Evolutionary conservation across 176 grass and related monocot genomes (phyloP), one percentile per base, ranked within the genome.

Genomic region (Triticum aestivum): DNA sequence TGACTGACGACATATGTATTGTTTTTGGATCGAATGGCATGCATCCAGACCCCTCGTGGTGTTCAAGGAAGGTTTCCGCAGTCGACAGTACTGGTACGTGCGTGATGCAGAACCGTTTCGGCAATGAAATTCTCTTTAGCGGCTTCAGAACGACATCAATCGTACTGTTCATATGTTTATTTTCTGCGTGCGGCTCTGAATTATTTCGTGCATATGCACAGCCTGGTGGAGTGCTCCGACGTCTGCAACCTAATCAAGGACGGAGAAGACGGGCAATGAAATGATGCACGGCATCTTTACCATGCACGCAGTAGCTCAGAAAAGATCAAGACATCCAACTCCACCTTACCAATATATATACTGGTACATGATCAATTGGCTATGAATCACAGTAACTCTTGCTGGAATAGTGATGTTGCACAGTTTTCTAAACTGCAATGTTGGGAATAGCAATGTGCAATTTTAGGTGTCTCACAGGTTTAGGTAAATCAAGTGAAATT

Each of bases 241-340:
- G 78, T 95, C 32, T 95, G 90, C 77, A 95, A 95, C 62, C 80
- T 92, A 5, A 90, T 95, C 81, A 95, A 95, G 88, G 93, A 95
- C 79, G 93, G 88, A 33, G 93, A 92, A 78, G 93, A 95, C 38
- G 84, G 75, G 21, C 90, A 89, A 3, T 92, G 88, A 95, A 18
- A 38, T 70, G 29, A 20, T 44, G 10, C 17, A 69, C 12, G n/a
- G 4, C 0, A 20, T 59, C 56, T 6, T 76, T 47, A 54, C 15
- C 51, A 54, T 15, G 51, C 51, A 54, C 18, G 51, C 2, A 20
- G 27, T 0, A 51, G 42, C 71, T 73, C 71, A 20, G 15, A 8
- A 58, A 58, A 58, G 52, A 58, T 58, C 17, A 58, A 21, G 54
- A 58, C 49, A 52, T 52, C 47, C 49, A 52, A 52, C 51, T 15